Evolutionary conservation across 73 alveolate genomes (phyloP).

Genomic region (Symbiodinium natans): DNA sequence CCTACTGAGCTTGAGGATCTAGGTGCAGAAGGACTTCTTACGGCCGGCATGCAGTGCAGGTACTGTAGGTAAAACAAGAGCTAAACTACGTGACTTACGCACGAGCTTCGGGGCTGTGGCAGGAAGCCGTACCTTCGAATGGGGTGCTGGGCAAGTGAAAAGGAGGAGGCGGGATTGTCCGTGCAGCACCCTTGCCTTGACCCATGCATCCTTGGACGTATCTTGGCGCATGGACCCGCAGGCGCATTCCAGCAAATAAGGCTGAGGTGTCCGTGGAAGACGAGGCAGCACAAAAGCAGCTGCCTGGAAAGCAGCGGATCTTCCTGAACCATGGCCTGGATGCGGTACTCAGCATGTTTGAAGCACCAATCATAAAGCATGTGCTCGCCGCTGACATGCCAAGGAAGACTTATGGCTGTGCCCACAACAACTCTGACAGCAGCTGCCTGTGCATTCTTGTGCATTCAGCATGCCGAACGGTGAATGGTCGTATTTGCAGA

Average conservation of each 20-base stretch:
- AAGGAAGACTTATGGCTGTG: conserved; percentile 98
- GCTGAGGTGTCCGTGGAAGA: not conserved
- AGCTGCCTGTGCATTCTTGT: not conserved
- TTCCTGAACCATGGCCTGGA: not conserved
- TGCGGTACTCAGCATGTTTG: not conserved
- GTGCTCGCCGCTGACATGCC: not conserved
- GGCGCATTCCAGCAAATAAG: not conserved
- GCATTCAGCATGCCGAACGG: too few relatives aligned
- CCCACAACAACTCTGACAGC: conserved; percentile 98
- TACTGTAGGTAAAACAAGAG: too few relatives aligned
- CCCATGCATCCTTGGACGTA: too few relatives aligned
- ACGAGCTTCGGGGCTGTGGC: too few relatives aligned
- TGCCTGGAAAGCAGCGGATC: conserved; percentile 58
- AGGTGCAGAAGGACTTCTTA: not conserved
- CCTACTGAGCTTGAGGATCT: conserved; percentile 12
- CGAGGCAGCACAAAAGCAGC: not conserved
- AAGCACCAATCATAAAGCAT: not conserved
- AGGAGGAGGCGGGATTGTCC: not conserved
- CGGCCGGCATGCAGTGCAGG: too few relatives aligned
- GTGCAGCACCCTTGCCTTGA: too few relatives aligned
- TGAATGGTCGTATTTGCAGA: too few relatives aligned
- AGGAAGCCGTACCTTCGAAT: not conserved
- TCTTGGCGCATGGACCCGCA: too few relatives aligned
- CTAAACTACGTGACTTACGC: too few relatives aligned
- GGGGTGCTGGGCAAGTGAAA: conserved; percentile 1